These are phyloP conservation scores for Aspergillus thermomutatus DNA, from an alignment of 2,329 filamentous ascomycete species.

Conservation along the genomic window DNA sequence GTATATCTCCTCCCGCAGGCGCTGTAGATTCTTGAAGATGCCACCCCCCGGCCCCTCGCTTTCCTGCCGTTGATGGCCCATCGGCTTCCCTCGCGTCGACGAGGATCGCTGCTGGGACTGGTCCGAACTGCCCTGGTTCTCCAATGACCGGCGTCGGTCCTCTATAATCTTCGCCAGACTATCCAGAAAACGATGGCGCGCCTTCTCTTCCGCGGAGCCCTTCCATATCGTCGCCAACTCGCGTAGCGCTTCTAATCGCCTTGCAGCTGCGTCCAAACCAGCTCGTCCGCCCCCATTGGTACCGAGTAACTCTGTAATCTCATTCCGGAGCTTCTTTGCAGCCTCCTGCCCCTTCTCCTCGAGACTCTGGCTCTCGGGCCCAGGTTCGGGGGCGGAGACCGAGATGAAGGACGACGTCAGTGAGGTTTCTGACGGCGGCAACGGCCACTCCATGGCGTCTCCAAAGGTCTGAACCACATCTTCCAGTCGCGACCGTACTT, in stretches of 20 bases:
- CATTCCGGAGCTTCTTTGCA: slow-evolving; percentile 60
- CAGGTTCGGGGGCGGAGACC: slow-evolving; percentile 78
- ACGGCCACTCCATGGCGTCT: slow-evolving; percentile 90
- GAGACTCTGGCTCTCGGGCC: slow-evolving; percentile 62
- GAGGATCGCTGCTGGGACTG: slow-evolving; percentile 13
- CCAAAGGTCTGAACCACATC: slow-evolving; percentile 88
- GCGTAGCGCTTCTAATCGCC: slow-evolving; percentile 73
- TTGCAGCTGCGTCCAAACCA: slow-evolving; percentile 66
- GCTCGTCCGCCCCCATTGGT: slow-evolving; percentile 57
- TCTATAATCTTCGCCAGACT: slow-evolving; percentile 77
- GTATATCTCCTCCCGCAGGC: slow-evolving; percentile 53
- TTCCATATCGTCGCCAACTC: slow-evolving; percentile 81
- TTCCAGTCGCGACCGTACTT: slow-evolving; percentile 80
- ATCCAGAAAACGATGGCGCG: slow-evolving; percentile 76
- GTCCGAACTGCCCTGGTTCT: slow-evolving; percentile 37
- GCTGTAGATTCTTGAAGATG: slow-evolving; percentile 51
- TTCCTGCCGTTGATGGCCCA: slow-evolving; percentile 20
- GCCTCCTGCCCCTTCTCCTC: slow-evolving; percentile 86
- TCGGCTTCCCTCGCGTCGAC: slow-evolving; percentile 2
- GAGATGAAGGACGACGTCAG: slow-evolving; percentile 83
- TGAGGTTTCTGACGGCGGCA: slow-evolving; percentile 82
- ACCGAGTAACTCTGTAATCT: slow-evolving; percentile 67
- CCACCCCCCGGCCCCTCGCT: slow-evolving; percentile 46
- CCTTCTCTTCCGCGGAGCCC: slow-evolving; percentile 92
- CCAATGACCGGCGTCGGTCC: slow-evolving; percentile 56